These are phyloP conservation scores for Vitis hybrid DNA, from an alignment of 177 flowering plant species.

Conservation along the genomic window DNA sequence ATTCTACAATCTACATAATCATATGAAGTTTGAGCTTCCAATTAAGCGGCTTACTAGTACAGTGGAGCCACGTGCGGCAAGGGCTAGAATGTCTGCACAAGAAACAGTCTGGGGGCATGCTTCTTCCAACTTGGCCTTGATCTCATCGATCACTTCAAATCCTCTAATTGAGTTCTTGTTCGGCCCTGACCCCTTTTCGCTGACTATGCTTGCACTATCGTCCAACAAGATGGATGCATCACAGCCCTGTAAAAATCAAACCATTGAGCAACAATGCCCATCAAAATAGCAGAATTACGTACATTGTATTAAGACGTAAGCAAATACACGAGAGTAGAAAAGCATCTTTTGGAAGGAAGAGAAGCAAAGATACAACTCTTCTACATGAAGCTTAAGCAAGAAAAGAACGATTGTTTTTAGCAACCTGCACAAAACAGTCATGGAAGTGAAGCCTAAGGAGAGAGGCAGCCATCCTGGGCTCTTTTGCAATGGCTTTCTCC, in stretches of 20 bases:
- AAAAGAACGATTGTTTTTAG: no score
- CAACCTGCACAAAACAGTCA: slow-evolving; percentile 91
- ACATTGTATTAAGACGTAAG: no score
- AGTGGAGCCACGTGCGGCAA: slow-evolving; percentile 83
- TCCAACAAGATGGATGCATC: slow-evolving; percentile 80
- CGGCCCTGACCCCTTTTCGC: slow-evolving; percentile 75
- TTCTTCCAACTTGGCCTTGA: slow-evolving; percentile 74
- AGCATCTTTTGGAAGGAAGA: no score
- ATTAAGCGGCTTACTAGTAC: slow-evolving; percentile 51
- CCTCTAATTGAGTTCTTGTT: slow-evolving; percentile 84
- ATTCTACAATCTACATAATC: neutral
- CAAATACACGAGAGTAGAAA: no score
- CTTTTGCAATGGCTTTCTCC: slow-evolving; percentile 56
- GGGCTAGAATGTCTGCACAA: slow-evolving; percentile 92
- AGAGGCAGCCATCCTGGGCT: slow-evolving; percentile 86
- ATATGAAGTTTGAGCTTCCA: neutral
- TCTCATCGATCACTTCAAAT: slow-evolving; percentile 86
- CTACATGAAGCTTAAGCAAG: no score
- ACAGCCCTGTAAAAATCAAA: slow-evolving; percentile 65
- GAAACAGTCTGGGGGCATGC: slow-evolving; percentile 85
- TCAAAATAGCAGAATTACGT: neutral
- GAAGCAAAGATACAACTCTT: no score
- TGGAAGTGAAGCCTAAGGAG: slow-evolving; percentile 94
- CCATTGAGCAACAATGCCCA: neutral
- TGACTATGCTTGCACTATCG: slow-evolving; percentile 42